Evolutionary conservation across 208 protist genomes (phyloP).

Genomic region (Naegleria fowleri): DNA sequence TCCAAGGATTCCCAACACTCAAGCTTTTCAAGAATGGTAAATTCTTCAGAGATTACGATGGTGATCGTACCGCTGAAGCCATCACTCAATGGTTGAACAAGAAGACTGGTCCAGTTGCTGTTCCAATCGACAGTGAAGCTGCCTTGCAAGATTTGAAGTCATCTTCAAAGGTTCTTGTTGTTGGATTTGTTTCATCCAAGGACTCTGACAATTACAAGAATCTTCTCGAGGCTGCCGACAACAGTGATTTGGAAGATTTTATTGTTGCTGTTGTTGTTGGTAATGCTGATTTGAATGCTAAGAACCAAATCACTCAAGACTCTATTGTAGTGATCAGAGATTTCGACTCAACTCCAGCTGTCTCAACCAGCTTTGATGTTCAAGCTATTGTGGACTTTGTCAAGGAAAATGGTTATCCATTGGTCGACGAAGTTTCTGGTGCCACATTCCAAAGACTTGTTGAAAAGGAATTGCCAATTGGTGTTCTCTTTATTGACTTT

Average conservation of each 20-base stretch:
- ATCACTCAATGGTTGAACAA: slow-evolving; percentile 18
- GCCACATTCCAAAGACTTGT: slow-evolving; percentile 1
- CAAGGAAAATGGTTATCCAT: not conserved
- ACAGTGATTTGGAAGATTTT: not conserved
- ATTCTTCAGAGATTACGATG: slow-evolving; percentile 18
- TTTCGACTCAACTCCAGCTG: not conserved
- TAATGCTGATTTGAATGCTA: not conserved
- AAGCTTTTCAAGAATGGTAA: slow-evolving; percentile 14
- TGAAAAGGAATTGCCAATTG: not conserved
- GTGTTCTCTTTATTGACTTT: not conserved
- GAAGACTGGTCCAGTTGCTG: slow-evolving; percentile 22
- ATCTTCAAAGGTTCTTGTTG: not conserved
- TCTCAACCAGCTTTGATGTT: not conserved
- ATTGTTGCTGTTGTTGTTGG: not conserved
- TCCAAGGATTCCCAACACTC: slow-evolving; percentile 29
- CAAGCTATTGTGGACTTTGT: not conserved
- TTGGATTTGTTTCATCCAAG: not conserved
- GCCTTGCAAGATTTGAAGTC: not conserved
- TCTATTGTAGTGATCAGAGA: not conserved
- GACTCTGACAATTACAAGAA: not conserved
- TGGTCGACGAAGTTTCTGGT: slow-evolving; percentile 6
- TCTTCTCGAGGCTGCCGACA: not conserved
- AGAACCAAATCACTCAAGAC: not conserved
- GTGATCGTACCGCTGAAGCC: not conserved
- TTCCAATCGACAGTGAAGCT: not conserved